Evolutionary conservation across 2,329 filamentous ascomycete genomes (phyloP).

Genomic region (Xylariaceae sp.): DNA sequence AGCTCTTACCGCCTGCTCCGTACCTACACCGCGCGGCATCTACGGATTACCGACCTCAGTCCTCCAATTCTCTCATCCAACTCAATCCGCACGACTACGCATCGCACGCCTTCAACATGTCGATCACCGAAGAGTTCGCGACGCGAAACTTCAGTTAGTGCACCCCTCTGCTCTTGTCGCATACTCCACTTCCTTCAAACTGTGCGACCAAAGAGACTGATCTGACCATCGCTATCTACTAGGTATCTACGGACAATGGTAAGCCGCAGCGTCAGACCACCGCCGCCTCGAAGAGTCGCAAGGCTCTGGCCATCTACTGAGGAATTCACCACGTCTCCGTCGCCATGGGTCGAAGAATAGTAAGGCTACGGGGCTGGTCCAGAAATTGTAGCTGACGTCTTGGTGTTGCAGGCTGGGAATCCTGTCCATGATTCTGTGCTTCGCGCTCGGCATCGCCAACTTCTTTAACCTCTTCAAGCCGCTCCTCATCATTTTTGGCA

Average conservation of each 20-base stretch:
- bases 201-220: constrained; percentile 16
- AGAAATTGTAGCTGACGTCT: constrained; percentile 21
- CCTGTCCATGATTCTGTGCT: constrained; percentile 64
- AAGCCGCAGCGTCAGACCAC: constrained; percentile 33
- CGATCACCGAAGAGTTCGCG: constrained; percentile 66
- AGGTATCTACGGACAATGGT: constrained; percentile 77
- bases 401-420: constrained; percentile 55
- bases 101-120: constrained; percentile 48
- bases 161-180: constrained; percentile 7
- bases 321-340: background rate
- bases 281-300: background rate
- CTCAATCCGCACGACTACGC: background rate
- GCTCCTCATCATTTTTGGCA: constrained; percentile 47
- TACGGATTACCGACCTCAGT: background rate
- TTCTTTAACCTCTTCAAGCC: constrained; percentile 52
- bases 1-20: background rate
- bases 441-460: constrained; percentile 64
- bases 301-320: background rate
- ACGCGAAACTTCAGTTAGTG: constrained; percentile 69
- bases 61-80: background rate
- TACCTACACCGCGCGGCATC: background rate
- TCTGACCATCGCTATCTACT: constrained; percentile 31
- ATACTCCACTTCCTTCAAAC: background rate
- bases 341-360: background rate
- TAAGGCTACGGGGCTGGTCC: background rate